Conservation (phyloP, 192 early-diverging fungal species). For the Linnemannia elongata region DNA sequence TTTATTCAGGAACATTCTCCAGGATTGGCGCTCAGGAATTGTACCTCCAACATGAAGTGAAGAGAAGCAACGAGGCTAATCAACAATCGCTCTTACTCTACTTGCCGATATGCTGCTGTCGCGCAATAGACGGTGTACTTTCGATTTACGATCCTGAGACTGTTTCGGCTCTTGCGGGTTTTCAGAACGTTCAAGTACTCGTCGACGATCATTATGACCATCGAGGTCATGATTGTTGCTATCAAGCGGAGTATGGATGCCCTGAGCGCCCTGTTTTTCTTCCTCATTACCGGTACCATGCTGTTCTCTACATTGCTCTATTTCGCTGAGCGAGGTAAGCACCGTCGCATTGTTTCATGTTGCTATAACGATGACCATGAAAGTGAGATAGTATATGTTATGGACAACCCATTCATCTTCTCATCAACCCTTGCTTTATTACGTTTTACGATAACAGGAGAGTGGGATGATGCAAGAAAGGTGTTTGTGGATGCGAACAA, state of each 20-base stretch:
- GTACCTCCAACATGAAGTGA: not conserved
- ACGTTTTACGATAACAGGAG: constrained; percentile 18
- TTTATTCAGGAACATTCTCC: not conserved
- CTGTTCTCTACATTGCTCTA: constrained; percentile 82
- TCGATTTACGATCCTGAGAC: constrained; percentile 80
- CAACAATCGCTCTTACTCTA: constrained; percentile 60
- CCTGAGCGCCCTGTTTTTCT: constrained; percentile 76
- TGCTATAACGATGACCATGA: not conserved
- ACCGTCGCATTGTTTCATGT: not conserved
- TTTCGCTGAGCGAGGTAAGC: constrained; percentile 73
- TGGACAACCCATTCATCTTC: not conserved
- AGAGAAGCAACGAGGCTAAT: constrained; percentile 26
- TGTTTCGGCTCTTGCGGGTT: constrained; percentile 80
- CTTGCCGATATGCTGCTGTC: not conserved
- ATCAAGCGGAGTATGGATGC: constrained; percentile 80
- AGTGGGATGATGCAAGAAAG: constrained; percentile 72
- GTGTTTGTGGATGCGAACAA: constrained; percentile 73
- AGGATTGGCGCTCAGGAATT: not conserved
- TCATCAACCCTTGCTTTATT: not conserved
- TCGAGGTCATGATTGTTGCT: constrained; percentile 85
- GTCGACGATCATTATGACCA: constrained; percentile 81
- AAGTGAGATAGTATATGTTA: not conserved
- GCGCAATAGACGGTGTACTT: constrained; percentile 74
- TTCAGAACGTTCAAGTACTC: constrained; percentile 88
- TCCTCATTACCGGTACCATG: constrained; percentile 75